phyloP scores from a whole-genome alignment of 2,329 filamentous ascomycete genomes.

The Ophiognomonia clavigignenti-juglandacearum region DNA sequence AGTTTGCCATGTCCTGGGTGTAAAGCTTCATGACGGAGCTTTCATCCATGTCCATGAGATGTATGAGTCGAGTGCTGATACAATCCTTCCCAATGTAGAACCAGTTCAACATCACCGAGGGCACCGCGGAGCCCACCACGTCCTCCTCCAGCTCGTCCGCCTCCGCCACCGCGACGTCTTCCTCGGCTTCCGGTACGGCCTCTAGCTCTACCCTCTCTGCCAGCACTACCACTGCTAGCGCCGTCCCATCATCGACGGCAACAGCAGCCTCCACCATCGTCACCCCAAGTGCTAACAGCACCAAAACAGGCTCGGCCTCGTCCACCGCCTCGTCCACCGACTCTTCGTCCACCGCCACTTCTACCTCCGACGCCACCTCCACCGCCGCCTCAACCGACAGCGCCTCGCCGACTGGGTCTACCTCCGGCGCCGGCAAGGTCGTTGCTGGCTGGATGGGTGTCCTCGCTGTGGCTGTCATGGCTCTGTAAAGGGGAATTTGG shows the following conservation, averaged over 20 bases:
- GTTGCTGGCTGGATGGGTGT: slow-evolving; percentile 13
- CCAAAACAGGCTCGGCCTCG: slow-evolving; percentile 1
- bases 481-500: slow-evolving; percentile 6
- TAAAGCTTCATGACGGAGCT: neutral
- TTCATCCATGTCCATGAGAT: neutral
- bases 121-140: neutral
- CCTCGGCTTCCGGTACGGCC: slow-evolving; percentile 5
- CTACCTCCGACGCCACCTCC: neutral
- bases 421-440: slow-evolving; percentile 13
- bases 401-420: neutral
- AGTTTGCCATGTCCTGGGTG: neutral
- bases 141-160: slow-evolving; percentile 8
- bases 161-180: neutral
- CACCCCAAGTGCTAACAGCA: neutral
- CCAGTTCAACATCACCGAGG: slow-evolving; percentile 14
- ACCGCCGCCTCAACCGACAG: neutral
- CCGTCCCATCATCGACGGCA: too few species aligned
- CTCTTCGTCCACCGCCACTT: neutral
- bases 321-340: slow-evolving; percentile 7
- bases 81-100: slow-evolving; percentile 7
- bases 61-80: too few species aligned
- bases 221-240: neutral
- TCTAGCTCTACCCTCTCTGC: slow-evolving; percentile 1
- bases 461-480: slow-evolving; percentile 11
- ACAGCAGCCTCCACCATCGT: neutral